These are phyloP conservation scores for Globisporangium ultimum DNA, from an alignment of 352 stramenopile species.

Conservation along the genomic window DNA sequence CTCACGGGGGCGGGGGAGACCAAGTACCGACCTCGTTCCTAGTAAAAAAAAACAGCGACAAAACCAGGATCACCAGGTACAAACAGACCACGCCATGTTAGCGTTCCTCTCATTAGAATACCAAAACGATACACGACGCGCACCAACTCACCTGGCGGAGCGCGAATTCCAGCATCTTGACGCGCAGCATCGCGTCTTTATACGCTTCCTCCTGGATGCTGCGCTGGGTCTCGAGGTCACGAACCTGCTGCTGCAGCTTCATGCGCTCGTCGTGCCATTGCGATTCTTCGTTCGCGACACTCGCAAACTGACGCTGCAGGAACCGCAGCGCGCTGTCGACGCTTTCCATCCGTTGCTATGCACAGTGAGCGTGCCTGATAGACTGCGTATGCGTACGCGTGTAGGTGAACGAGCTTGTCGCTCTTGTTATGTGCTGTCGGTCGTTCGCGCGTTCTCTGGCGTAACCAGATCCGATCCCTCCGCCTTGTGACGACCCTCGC, in stretches of 20 bases:
- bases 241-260: slow-evolving; percentile 69
- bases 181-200: slow-evolving; percentile 78
- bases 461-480: neutral
- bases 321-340: slow-evolving; percentile 84
- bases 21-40: slow-evolving; percentile 75
- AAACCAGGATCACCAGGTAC: neutral
- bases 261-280: slow-evolving; percentile 76
- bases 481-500: neutral
- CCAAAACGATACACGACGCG: neutral
- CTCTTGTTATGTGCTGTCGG: neutral
- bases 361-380: no score
- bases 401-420: no score
- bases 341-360: slow-evolving; percentile 57
- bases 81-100: neutral
- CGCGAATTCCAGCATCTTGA: slow-evolving; percentile 90
- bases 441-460: neutral
- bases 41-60: neutral
- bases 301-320: slow-evolving; percentile 81
- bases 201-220: slow-evolving; percentile 78
- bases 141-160: slow-evolving; percentile 49
- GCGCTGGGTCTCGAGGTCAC: slow-evolving; percentile 74
- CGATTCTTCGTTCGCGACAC: slow-evolving; percentile 69
- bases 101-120: neutral
- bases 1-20: slow-evolving; percentile 71
- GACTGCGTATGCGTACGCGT: no score